Evolutionary conservation across 2,329 filamentous ascomycete genomes (phyloP).

Genomic region (Pleurostoma richardsiae): DNA sequence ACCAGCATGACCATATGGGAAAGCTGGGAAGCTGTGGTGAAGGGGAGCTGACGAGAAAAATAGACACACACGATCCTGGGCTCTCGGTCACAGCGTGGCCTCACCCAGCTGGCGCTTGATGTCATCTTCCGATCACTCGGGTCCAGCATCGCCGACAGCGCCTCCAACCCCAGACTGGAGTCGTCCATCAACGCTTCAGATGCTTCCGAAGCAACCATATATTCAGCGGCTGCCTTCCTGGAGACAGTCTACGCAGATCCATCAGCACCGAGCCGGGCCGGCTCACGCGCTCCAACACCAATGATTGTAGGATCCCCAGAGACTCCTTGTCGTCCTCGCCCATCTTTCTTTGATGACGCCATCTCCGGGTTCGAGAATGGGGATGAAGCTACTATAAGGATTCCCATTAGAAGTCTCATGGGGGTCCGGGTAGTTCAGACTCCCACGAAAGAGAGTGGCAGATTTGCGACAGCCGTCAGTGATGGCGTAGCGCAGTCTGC

Average conservation of each 20-base stretch:
- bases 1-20: not conserved
- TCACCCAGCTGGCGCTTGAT: slow-evolving; percentile 89
- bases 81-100: slow-evolving; percentile 76
- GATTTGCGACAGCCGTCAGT: slow-evolving; percentile 1
- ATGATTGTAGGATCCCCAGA: slow-evolving; percentile 56
- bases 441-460: not conserved
- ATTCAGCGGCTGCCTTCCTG: slow-evolving; percentile 70
- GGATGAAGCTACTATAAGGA: slow-evolving; percentile 4
- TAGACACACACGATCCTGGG: slow-evolving; percentile 96
- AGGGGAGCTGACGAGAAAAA: slow-evolving; percentile 3
- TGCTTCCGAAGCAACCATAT: slow-evolving; percentile 73
- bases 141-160: slow-evolving; percentile 61
- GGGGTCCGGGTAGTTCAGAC: slow-evolving; percentile 40
- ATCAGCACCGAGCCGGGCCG: slow-evolving; percentile 48
- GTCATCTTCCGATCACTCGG: slow-evolving; percentile 80
- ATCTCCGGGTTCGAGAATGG: not conserved
- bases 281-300: slow-evolving; percentile 64
- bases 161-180: slow-evolving; percentile 56
- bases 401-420: slow-evolving; percentile 25
- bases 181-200: slow-evolving; percentile 73
- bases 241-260: slow-evolving; percentile 71
- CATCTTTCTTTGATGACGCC: slow-evolving; percentile 25
- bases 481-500: slow-evolving; percentile 3
- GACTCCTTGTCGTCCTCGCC: slow-evolving; percentile 28
- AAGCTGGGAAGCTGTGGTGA: no score